Evolutionary conservation across 345 rosid species (phyloP).

Genomic region (Durio zibethinus): DNA sequence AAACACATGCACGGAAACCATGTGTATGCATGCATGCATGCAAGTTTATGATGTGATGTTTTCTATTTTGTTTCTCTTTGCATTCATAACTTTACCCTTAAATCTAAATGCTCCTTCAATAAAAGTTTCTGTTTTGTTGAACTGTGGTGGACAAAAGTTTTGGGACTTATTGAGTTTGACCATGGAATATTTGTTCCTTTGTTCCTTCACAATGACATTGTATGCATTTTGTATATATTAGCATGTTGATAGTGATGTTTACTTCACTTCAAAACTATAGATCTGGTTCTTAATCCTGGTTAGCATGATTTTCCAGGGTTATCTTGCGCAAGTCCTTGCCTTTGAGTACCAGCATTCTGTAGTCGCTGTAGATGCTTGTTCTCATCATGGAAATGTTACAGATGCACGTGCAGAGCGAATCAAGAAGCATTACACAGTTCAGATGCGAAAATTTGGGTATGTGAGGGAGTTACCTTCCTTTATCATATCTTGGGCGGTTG

Average conservation of each 20-base stretch:
- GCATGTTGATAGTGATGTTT: neutral
- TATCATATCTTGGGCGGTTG: neutral
- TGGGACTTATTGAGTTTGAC: conserved; percentile 2
- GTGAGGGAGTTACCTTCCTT: conserved; percentile 7
- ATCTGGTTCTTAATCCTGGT: neutral
- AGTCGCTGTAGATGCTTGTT: conserved; percentile 80
- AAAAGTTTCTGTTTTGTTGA: neutral
- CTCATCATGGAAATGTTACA: conserved; percentile 81
- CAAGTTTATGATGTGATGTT: neutral
- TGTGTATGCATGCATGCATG: neutral
- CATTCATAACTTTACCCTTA: neutral
- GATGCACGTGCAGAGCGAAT: conserved; percentile 82
- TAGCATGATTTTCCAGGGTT: conserved; percentile 49
- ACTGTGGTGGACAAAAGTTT: neutral
- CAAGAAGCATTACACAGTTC: conserved; percentile 70
- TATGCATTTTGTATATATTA: neutral
- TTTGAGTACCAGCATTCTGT: conserved; percentile 75
- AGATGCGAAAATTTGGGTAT: conserved; percentile 70
- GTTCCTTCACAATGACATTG: neutral
- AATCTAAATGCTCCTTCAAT: neutral
- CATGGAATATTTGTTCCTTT: neutral
- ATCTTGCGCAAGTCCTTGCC: conserved; percentile 90
- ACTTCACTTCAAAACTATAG: neutral
- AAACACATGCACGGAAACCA: neutral
- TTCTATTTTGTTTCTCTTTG: neutral